Percentiles rank a stretch among this genome's conserved stretches.
Conservation (phyloP, 2,329 filamentous ascomycete species). For the Botryosphaeria dothidea region DNA sequence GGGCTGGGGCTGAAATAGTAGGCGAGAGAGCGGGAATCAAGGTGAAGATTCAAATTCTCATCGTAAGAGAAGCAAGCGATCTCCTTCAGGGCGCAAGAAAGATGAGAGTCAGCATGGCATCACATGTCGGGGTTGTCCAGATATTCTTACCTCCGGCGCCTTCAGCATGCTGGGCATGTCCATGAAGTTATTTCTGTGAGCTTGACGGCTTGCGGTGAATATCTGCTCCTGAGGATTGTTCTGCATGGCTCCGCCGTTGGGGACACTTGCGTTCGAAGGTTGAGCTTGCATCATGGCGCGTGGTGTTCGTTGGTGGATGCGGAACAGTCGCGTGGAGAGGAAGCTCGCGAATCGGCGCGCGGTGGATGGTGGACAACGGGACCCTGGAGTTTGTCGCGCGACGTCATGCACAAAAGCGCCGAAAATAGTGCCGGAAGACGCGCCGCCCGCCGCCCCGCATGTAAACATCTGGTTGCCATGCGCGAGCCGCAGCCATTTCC, state of each 20-base stretch:
- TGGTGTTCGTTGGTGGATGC: neutral
- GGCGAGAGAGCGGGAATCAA: slow-evolving; percentile 76
- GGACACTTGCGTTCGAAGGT: no score
- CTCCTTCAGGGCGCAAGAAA: slow-evolving; percentile 56
- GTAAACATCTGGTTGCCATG: slow-evolving; percentile 3
- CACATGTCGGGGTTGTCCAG: no score
- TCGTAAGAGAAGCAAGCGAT: slow-evolving; percentile 94
- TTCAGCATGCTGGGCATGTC: neutral
- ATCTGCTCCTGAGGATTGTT: neutral
- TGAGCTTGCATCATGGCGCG: neutral
- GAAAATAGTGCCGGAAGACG: neutral
- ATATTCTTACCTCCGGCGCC: neutral
- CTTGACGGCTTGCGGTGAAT: neutral
- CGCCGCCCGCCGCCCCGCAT: neutral
- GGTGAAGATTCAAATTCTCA: slow-evolving; percentile 72
- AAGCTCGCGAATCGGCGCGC: neutral
- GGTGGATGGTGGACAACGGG: neutral
- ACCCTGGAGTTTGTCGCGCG: neutral
- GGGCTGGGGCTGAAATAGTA: slow-evolving; percentile 79
- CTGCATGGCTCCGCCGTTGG: no score
- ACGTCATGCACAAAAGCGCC: neutral
- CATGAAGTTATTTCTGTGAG: neutral
- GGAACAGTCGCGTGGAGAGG: neutral
- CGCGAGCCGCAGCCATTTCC: slow-evolving; percentile 58
- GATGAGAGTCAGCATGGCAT: no score